Percentiles rank a stretch among this genome's conserved stretches.
phyloP scores from a whole-genome alignment of 2,329 filamentous ascomycete species.

The Penicillium sp. region DNA sequence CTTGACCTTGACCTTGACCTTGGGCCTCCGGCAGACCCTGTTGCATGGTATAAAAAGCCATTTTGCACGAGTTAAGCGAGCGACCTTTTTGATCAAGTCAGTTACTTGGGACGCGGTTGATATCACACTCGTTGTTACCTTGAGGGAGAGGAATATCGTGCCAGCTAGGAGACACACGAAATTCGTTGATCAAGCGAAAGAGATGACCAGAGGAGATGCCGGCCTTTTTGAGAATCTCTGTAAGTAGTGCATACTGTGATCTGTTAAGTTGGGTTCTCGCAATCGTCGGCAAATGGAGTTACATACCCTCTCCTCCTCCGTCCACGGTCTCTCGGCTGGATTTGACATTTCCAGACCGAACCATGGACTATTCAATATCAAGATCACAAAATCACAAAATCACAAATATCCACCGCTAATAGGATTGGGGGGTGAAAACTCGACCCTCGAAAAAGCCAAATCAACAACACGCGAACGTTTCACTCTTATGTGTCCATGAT shows the following conservation, averaged over 20 bases:
- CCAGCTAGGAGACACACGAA: slow-evolving; percentile 38
- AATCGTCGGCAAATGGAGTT: too few relatives aligned
- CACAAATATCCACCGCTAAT: neutral
- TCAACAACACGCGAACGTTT: slow-evolving; percentile 1
- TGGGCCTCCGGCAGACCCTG: neutral
- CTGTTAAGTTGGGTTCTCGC: slow-evolving; percentile 2
- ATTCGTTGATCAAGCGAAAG: slow-evolving; percentile 39
- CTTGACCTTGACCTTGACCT: too few relatives aligned
- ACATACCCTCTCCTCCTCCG: slow-evolving; percentile 47
- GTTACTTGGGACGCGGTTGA: neutral
- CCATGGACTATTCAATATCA: neutral
- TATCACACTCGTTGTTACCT: slow-evolving; percentile 33
- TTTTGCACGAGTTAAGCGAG: slow-evolving; percentile 39
- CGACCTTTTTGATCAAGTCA: slow-evolving; percentile 29
- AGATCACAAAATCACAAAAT: slow-evolving; percentile 20
- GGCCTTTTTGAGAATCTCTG: slow-evolving; percentile 43
- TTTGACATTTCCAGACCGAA: slow-evolving; percentile 45
- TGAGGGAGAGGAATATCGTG: slow-evolving; percentile 43
- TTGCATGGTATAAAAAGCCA: slow-evolving; percentile 36
- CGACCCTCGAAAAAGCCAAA: slow-evolving; percentile 5
- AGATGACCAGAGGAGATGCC: slow-evolving; percentile 38
- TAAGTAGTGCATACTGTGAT: slow-evolving; percentile 40
- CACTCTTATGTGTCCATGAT: slow-evolving; percentile 14
- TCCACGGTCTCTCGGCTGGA: slow-evolving; percentile 43
- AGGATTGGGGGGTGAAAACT: slow-evolving; percentile 5